phyloP scores from a whole-genome alignment of 371 early-diverging fungal genomes.

The Mucor lusitanicus region DNA sequence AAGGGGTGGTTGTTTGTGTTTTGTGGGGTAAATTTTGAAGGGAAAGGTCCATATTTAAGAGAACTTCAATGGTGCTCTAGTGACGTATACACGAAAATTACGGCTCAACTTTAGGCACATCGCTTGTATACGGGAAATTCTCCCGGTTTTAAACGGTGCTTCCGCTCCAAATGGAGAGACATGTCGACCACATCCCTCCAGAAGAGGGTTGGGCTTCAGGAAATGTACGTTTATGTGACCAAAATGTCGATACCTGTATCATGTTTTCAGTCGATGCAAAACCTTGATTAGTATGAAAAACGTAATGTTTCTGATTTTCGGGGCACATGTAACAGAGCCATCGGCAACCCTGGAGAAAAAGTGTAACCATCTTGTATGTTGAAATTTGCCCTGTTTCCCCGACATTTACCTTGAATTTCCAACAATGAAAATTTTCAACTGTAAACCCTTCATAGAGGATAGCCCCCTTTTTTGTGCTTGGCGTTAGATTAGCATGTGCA shows the following conservation, averaged over 20 bases:
- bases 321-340: not conserved
- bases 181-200: not conserved
- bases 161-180: not conserved
- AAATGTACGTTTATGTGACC: constrained; percentile 34
- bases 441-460: too few species aligned
- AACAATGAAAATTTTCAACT: not conserved
- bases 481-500: not conserved
- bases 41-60: not conserved
- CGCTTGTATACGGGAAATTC: constrained; percentile 11
- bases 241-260: too few species aligned
- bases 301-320: not conserved
- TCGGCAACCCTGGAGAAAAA: not conserved
- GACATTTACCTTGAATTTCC: not conserved
- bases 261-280: too few species aligned
- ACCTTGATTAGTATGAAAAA: not conserved
- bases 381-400: not conserved
- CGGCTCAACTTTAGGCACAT: constrained; percentile 7
- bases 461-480: not conserved
- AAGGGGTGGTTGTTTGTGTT: not conserved
- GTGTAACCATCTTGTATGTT: not conserved
- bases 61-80: constrained; percentile 8
- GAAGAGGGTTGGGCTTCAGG: not conserved
- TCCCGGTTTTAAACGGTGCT: constrained; percentile 18
- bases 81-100: constrained; percentile 14
- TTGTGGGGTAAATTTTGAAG: constrained; percentile 16